These are phyloP conservation scores for Bacidia rubella DNA, from an alignment of 495 filamentous ascomycete genomes.

Conservation along the genomic window DNA sequence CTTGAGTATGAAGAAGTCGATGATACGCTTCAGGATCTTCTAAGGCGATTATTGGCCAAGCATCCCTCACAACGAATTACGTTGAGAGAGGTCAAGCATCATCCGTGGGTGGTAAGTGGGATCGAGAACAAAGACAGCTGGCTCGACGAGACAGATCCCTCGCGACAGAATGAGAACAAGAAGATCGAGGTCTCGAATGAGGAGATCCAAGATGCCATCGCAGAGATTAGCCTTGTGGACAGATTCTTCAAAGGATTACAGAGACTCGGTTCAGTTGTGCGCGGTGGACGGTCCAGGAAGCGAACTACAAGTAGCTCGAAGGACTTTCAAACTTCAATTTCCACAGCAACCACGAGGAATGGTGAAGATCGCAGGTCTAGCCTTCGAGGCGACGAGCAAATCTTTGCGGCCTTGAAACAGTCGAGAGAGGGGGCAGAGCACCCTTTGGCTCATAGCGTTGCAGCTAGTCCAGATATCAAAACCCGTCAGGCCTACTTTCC, in stretches of 20 bases:
- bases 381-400: conserved; percentile 56
- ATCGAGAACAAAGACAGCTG: conserved; percentile 61
- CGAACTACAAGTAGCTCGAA: conserved; percentile 16
- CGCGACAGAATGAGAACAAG: conserved; percentile 63
- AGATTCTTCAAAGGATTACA: conserved; percentile 55
- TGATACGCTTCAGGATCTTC: conserved; percentile 64
- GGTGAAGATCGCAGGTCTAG: conserved; percentile 49
- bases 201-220: conserved; percentile 81
- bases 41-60: conserved; percentile 72
- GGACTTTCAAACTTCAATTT: conserved; percentile 12
- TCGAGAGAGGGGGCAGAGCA: conserved; percentile 45
- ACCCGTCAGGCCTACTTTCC: conserved; percentile 31
- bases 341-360: conserved; percentile 11
- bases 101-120: conserved; percentile 85
- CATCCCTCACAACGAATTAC: conserved; percentile 79
- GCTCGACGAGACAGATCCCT: conserved; percentile 90
- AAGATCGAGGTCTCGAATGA: conserved; percentile 85
- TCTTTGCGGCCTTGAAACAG: conserved; percentile 38
- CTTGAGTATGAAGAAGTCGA: conserved; percentile 78
- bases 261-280: conserved; percentile 16
- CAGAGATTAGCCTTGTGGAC: conserved; percentile 75
- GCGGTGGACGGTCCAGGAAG: conserved; percentile 21
- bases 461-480: conserved; percentile 51
- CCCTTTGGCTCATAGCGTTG: conserved; percentile 70
- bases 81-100: conserved; percentile 84